Evolutionary conservation across 768 basidiomycete genomes (phyloP), one percentile per base, ranked within the genome.

Genomic region (Amanita exitialis): DNA sequence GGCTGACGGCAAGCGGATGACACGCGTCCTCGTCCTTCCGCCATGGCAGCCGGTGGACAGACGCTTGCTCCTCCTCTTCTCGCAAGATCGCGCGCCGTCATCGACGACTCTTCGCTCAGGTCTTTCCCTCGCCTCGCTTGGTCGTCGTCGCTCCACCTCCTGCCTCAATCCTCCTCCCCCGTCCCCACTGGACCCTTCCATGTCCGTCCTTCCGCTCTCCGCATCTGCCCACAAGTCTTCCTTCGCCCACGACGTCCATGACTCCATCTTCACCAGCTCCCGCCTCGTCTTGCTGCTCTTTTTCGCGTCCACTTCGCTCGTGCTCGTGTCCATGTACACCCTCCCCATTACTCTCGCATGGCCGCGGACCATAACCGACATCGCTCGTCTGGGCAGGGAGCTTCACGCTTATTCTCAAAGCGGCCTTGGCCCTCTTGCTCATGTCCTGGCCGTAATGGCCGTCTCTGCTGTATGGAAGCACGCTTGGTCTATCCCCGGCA

Each of bases 401-500:
- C 77, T 90, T 6, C 85, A 85, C 59, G 79, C 76, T 47, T 92
- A 91, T 64, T 80, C 86, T 7, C 83, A 83, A 62, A 82, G 82
- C 53, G 86, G 86, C 9, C 57, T 70, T 27, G 70, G 67, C 2
- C 77, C 84, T 16, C 70, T 80, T 48, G 75, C 76, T 6, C 94
- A 95, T 66, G 88, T 95, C 48, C 64, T 94, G 38, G 80, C 75
- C 21, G 90, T 93, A 45, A 75, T 97, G 59, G 82, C 86, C 35
- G 74, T 93, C 12, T 83, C 86, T 15, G 89, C 90, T 3, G 70
- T 91, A 25, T 97, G 92, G 91, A 96, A 93, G 67, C 94, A 97
- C 64, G 91, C 93, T 3, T 97, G 93, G 94, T 93, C 90, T 53
- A 79, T 97, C 52, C 94, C 94, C 7, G 94, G 94, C 6, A 92